A percentile compares a stretch with the other conserved stretches of the same genome.
These are phyloP conservation scores for Coniophora puteana DNA, from an alignment of 1,284 basidiomycete species.

Conservation along the genomic window DNA sequence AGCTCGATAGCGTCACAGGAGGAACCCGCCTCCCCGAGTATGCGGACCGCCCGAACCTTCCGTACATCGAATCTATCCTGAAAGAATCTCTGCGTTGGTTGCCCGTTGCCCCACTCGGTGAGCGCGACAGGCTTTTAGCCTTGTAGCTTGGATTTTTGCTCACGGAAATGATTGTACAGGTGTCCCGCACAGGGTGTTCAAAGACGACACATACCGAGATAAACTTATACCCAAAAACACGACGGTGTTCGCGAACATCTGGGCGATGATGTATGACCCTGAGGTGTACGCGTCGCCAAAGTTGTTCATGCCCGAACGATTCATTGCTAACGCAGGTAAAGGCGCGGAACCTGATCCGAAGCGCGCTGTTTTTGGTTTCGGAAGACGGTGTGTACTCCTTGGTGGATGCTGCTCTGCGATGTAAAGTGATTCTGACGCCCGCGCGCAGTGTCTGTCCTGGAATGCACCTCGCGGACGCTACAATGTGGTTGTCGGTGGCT, in stretches of 20 bases:
- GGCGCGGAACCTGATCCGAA: not conserved
- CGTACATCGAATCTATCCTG: slow-evolving; percentile 8
- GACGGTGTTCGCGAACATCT: slow-evolving; percentile 13
- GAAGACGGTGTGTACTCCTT: slow-evolving; percentile 1
- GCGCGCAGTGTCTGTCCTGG: slow-evolving; percentile 11
- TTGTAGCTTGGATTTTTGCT: not conserved
- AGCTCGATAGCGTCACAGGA: slow-evolving; percentile 10
- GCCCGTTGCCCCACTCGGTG: slow-evolving; percentile 6
- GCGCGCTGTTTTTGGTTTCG: slow-evolving; percentile 1
- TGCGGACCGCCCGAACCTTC: slow-evolving; percentile 1
- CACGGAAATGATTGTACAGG: not conserved
- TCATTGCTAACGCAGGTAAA: slow-evolving; percentile 4
- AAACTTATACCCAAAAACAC: slow-evolving; percentile 11
- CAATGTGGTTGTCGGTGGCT: slow-evolving; percentile 16
- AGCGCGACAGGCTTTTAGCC: not conserved
- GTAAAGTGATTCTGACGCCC: no score
- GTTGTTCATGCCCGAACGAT: slow-evolving; percentile 13
- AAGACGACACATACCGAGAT: slow-evolving; percentile 14
- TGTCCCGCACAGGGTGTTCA: slow-evolving; percentile 1
- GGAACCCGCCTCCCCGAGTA: slow-evolving; percentile 4
- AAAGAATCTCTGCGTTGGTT: slow-evolving; percentile 8
- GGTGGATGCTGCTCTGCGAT: no score
- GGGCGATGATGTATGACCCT: slow-evolving; percentile 7
- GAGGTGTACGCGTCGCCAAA: slow-evolving; percentile 1
- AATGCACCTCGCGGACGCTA: slow-evolving; percentile 10